Percentiles rank a stretch among this genome's conserved stretches.
phyloP scores from a whole-genome alignment of 2,329 filamentous ascomycete genomes.

The Zymoseptoria ardabiliae region DNA sequence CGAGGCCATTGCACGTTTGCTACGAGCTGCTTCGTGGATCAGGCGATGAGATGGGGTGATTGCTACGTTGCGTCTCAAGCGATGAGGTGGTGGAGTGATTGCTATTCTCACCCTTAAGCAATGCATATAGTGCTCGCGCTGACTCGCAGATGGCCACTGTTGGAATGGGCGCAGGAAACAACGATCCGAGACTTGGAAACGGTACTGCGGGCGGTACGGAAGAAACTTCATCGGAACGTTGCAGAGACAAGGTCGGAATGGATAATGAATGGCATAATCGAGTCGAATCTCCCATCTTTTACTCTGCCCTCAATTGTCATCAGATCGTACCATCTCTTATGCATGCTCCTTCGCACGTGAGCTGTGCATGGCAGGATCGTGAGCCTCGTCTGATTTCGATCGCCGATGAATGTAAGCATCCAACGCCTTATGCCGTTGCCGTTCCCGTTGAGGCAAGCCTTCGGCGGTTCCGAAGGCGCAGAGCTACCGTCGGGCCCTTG shows the following conservation, averaged over 20 bases:
- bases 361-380: background rate
- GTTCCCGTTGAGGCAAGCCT: background rate
- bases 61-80: background rate
- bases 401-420: background rate
- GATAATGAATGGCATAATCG: no score
- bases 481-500: background rate
- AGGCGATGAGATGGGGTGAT: background rate
- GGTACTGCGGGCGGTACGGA: no score
- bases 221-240: no score
- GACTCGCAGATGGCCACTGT: no score
- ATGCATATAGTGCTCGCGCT: no score
- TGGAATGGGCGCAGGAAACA: no score
- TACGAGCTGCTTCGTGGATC: conserved; percentile 5
- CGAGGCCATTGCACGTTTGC: conserved; percentile 10
- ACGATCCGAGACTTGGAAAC: no score
- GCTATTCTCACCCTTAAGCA: no score
- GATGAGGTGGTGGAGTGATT: background rate
- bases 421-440: background rate
- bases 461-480: background rate
- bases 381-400: background rate
- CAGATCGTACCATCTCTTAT: background rate
- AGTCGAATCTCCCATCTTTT: no score
- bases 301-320: no score
- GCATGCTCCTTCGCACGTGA: background rate
- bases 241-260: no score